Evolutionary conservation across 23 red algal genomes (phyloP).

Genomic region (Porphyridium purpureum): DNA sequence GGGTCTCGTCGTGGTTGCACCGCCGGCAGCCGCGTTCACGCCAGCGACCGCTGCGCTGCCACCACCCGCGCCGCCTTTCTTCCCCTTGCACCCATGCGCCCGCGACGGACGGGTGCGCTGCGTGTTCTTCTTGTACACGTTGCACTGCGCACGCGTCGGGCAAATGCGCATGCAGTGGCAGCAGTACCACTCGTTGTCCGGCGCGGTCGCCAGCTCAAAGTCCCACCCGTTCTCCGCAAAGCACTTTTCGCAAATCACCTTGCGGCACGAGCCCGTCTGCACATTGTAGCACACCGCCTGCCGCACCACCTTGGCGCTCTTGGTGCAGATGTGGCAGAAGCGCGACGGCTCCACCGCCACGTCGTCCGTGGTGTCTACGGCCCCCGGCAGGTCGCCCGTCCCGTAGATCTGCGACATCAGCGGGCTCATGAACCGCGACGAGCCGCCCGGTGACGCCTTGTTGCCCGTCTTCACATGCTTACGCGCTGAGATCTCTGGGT

Average conservation of each 20-base stretch:
- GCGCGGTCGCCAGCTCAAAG: not conserved
- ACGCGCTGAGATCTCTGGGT: too few species aligned
- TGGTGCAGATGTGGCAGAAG: conserved; percentile 12
- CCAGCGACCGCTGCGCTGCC: not conserved
- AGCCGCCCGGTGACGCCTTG: too few species aligned
- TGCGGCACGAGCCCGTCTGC: conserved; percentile 14
- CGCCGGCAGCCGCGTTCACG: not conserved
- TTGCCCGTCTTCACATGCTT: too few species aligned
- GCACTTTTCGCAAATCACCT: conserved; percentile 33
- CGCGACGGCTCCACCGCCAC: not conserved
- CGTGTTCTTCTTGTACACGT: too few species aligned
- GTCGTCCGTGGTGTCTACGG: too few species aligned
- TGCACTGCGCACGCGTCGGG: not conserved
- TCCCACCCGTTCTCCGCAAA: not conserved
- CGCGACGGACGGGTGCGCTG: too few species aligned
- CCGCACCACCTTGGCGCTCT: conserved; percentile 18
- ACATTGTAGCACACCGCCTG: conserved; percentile 12
- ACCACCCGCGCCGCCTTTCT: not conserved
- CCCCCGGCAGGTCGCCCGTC: too few species aligned
- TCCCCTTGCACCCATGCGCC: not conserved
- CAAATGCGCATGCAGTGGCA: not conserved
- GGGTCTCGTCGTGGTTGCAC: too few species aligned
- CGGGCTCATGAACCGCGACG: too few species aligned
- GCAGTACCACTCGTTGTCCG: not conserved
- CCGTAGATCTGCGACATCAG: too few species aligned